These are phyloP conservation scores for Lecanoromycetidae sp. DNA, from an alignment of 2,329 filamentous ascomycete species.

Conservation along the genomic window DNA sequence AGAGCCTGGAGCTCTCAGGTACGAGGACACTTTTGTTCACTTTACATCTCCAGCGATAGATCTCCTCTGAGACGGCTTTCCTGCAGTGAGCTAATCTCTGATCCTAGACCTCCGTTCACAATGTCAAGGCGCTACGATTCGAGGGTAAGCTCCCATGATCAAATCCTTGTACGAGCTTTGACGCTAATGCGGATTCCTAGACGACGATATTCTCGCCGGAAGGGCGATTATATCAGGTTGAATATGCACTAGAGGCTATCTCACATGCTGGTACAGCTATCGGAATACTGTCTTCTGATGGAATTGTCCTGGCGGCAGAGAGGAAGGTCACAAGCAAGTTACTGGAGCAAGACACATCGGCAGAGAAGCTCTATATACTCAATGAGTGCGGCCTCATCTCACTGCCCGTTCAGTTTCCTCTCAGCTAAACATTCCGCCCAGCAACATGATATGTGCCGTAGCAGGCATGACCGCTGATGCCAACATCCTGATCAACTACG, in stretches of 20 bases:
- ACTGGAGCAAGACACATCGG: conserved; percentile 96
- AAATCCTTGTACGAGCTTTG: conserved; percentile 11
- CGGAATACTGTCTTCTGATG: conserved; percentile 93
- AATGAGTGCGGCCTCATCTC: conserved; percentile 61
- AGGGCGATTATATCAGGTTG: conserved; percentile 95
- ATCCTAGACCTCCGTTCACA: conserved; percentile 25
- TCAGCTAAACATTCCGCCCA: conserved; percentile 28
- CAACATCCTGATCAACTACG: conserved; percentile 99
- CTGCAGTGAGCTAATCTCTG: too few species aligned
- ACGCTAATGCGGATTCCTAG: conserved; percentile 35
- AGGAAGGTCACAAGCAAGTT: conserved; percentile 99
- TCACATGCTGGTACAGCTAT: conserved; percentile 95
- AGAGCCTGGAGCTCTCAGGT: conserved; percentile 10
- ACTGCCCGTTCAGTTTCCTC: neutral
- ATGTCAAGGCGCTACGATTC: conserved; percentile 99
- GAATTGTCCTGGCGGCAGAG: conserved; percentile 94
- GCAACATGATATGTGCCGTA: conserved; percentile 99
- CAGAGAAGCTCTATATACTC: conserved; percentile 98
- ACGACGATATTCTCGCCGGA: conserved; percentile 99
- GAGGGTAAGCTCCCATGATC: conserved; percentile 50
- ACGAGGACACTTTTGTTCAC: neutral
- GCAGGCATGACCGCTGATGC: conserved; percentile 98
- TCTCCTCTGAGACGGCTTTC: too few species aligned
- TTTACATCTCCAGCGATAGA: neutral
- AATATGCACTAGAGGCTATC: conserved; percentile 98